Base-by-base conservation (phyloP, 345 rosid genomes). In the Carallia brachiata region DNA sequence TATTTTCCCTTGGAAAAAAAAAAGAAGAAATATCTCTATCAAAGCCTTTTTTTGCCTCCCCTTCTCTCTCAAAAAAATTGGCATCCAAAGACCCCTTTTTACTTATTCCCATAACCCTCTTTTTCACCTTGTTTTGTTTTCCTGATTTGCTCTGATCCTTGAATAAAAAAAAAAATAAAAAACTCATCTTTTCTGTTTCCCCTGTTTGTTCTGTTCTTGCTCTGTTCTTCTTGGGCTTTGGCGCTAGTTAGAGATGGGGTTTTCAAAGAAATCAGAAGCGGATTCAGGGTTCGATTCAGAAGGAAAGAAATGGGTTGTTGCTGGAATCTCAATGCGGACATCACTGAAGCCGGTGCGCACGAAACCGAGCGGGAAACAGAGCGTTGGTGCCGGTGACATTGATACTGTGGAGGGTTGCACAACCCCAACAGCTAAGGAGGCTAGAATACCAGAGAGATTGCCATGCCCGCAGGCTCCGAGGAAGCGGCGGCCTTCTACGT, bases 391-490 rank as follows among this genome's bases (percentile, higher is more conserved):
- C 16, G 78, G 69, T 2, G 88, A 71, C 0, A 67, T 52, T 0
- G 54, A 62, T 13, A 89, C 77, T 52, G 90, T 85, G 68, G 81
- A 80, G 47, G 50, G 73, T 55, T 87, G 85, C 2, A 93, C 90
- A 1, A 93, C 98, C 0, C 98, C 98, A 7, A 93, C 92, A 3
- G 91, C 85, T 1, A 89, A 75, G 66, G 96, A 89, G 79, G 65
- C 93, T 13, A 93, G 91, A 76, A 84, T 89, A 78, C 89, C 97
- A 27, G 89, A 86, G 73, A 87, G 68, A 67, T 48, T 87, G 37
- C 70, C 79, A 13, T 93, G 98, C 80, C 98, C 97, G 39, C 93
- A 89, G 1, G 96, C 98, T 3, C 97, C 97, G 32, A 90, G 85
- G 70, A 90, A 93, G 80, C 85, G 84, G 52, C 71, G 93, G 52